phyloP scores from a whole-genome alignment of 1,284 basidiomycete genomes.

The Boletus mariae region DNA sequence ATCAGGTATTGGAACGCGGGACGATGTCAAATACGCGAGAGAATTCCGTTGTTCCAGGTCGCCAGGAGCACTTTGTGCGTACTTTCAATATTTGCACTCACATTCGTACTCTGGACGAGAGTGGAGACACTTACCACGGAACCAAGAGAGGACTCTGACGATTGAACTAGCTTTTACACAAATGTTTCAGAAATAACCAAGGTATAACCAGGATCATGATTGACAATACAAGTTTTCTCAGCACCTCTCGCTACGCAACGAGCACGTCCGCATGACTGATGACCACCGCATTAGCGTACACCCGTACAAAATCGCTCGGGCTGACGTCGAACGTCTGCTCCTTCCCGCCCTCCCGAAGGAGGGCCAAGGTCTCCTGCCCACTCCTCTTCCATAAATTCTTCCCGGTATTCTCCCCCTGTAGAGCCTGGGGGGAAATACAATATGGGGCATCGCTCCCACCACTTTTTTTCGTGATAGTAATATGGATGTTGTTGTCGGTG shows the following conservation, averaged over 20 bases:
- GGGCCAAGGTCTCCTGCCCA: conserved; percentile 7
- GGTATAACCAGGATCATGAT: too few relatives aligned
- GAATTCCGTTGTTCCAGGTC: too few relatives aligned
- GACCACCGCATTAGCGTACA: conserved; percentile 12
- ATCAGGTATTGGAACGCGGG: too few relatives aligned
- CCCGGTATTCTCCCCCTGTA: neutral
- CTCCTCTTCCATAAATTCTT: conserved; percentile 12
- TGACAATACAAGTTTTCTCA: too few relatives aligned
- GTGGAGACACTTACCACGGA: too few relatives aligned
- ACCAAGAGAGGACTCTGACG: too few relatives aligned
- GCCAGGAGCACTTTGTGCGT: too few relatives aligned
- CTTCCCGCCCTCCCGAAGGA: conserved; percentile 9
- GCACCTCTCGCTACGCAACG: neutral
- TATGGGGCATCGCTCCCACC: conserved; percentile 1
- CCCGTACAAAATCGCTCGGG: conserved; percentile 12
- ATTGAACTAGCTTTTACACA: too few relatives aligned
- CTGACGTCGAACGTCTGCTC: conserved; percentile 7
- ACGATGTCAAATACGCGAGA: too few relatives aligned
- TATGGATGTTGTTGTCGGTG: neutral
- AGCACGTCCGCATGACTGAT: conserved; percentile 9
- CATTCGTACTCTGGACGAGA: too few relatives aligned
- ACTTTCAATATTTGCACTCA: too few relatives aligned
- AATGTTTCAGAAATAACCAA: too few relatives aligned
- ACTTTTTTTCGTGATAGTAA: conserved; percentile 8
- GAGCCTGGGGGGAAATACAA: neutral